phyloP scores from a whole-genome alignment of 495 filamentous ascomycete species.

The Aspergillus ellipticus region DNA sequence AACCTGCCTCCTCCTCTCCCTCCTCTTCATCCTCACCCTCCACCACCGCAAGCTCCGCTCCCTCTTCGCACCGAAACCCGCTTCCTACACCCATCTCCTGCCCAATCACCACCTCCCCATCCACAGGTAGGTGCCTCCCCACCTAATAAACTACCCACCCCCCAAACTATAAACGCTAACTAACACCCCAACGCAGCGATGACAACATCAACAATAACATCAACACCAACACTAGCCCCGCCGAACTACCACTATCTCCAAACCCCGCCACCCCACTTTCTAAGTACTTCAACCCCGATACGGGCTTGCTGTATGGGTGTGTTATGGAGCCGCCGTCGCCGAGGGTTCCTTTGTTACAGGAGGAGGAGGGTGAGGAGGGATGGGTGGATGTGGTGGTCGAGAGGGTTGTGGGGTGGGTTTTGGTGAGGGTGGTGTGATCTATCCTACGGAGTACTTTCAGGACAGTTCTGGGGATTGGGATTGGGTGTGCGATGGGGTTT shows the following conservation, averaged over 20 bases:
- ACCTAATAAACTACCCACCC: too few species aligned
- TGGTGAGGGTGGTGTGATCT: neutral
- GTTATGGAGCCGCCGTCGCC: constrained; percentile 6
- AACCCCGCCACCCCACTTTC: constrained; percentile 4
- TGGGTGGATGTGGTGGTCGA: neutral
- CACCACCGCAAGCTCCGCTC: constrained; percentile 3
- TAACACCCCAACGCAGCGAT: neutral
- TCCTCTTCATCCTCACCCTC: constrained; percentile 15
- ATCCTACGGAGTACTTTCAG: too few species aligned
- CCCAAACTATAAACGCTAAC: neutral
- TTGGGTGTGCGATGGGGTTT: too few species aligned
- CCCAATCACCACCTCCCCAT: too few species aligned
- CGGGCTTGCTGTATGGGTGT: constrained; percentile 1
- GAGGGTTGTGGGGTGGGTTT: neutral
- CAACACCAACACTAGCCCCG: too few species aligned
- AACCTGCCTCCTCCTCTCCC: constrained; percentile 16
- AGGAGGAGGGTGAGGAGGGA: neutral
- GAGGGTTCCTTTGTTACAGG: constrained; percentile 1
- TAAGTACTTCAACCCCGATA: constrained; percentile 16
- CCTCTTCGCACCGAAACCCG: neutral
- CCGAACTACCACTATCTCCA: neutral
- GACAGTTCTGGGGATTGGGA: too few species aligned
- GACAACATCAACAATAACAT: too few species aligned
- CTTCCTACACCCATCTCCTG: neutral
- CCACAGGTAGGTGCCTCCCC: too few species aligned